Conservation (phyloP, 1,284 basidiomycete genomes). For the Peniophora sp. region DNA sequence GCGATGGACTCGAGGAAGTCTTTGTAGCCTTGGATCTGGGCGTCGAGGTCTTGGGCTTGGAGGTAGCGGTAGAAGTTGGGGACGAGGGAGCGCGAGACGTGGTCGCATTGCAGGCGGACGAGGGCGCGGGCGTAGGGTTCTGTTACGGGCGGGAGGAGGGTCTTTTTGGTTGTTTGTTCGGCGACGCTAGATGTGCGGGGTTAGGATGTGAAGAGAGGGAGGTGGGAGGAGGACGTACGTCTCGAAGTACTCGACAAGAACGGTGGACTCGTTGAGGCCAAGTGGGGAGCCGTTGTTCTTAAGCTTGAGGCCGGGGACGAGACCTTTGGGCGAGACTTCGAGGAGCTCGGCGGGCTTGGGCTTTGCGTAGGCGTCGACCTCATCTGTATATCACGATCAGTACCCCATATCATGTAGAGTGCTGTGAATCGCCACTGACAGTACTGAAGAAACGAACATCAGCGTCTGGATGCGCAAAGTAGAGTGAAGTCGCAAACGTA, state of each 20-base stretch:
- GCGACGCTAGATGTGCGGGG: slow-evolving; percentile 33
- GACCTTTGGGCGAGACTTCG: slow-evolving; percentile 73
- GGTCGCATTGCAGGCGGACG: slow-evolving; percentile 62
- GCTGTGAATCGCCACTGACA: slow-evolving; percentile 21
- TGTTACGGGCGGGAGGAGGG: slow-evolving; percentile 47
- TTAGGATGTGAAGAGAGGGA: neutral
- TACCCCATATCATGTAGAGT: neutral
- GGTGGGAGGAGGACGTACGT: slow-evolving; percentile 39
- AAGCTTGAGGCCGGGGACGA: slow-evolving; percentile 66
- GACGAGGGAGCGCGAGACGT: slow-evolving; percentile 55
- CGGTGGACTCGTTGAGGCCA: slow-evolving; percentile 60
- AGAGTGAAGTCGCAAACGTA: slow-evolving; percentile 14
- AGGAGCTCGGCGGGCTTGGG: slow-evolving; percentile 75
- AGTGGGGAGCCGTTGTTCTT: slow-evolving; percentile 17
- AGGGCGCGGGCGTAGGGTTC: slow-evolving; percentile 65
- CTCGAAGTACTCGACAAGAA: slow-evolving; percentile 69
- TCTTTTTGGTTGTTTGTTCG: slow-evolving; percentile 32
- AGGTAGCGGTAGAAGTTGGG: slow-evolving; percentile 76
- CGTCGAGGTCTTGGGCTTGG: slow-evolving; percentile 59
- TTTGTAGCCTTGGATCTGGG: slow-evolving; percentile 47
- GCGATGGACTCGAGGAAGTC: slow-evolving; percentile 53
- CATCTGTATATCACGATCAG: slow-evolving; percentile 32
- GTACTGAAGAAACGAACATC: slow-evolving; percentile 19
- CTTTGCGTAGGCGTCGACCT: slow-evolving; percentile 80
- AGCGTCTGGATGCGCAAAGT: neutral